phyloP scores from a whole-genome alignment of 2,329 filamentous ascomycete genomes.

The Akanthomyces lecanii region DNA sequence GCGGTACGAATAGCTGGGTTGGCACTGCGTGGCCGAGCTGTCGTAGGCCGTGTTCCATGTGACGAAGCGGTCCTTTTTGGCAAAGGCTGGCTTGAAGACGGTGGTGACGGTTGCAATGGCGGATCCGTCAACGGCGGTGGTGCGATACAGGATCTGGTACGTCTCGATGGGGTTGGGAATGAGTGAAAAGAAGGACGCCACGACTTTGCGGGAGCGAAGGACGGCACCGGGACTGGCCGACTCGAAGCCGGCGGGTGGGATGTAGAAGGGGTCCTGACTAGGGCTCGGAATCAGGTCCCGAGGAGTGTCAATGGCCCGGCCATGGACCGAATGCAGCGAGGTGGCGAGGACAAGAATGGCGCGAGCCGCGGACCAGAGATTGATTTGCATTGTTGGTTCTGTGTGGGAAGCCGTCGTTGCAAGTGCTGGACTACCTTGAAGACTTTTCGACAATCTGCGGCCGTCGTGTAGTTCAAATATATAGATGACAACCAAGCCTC shows the following conservation, averaged over 20 bases:
- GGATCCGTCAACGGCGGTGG: conserved; percentile 7
- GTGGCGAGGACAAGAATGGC: not conserved
- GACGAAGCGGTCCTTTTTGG: conserved; percentile 8
- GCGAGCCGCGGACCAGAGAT: not conserved
- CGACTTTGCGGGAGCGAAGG: not conserved
- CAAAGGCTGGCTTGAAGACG: conserved; percentile 5
- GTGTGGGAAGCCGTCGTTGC: not conserved
- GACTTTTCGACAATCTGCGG: too few species aligned
- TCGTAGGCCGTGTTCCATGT: conserved; percentile 8
- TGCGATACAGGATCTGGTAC: conserved; percentile 13
- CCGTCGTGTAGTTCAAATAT: too few species aligned
- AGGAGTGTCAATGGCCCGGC: not conserved
- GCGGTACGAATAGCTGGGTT: conserved; percentile 11
- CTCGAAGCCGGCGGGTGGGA: conserved; percentile 13
- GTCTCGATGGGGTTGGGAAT: conserved; percentile 1
- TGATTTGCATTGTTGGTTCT: not conserved
- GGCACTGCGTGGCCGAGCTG: conserved; percentile 11
- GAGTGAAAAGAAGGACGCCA: not conserved
- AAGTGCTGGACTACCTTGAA: too few species aligned
- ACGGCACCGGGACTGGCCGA: conserved; percentile 1
- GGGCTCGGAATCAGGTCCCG: not conserved
- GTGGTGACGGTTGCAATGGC: conserved; percentile 13
- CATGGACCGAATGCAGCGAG: not conserved
- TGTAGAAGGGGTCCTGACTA: conserved; percentile 10
- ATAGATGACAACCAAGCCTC: too few species aligned